Base-by-base conservation (phyloP, 2,329 filamentous ascomycete genomes). In the Aspergillus ochraceus region DNA sequence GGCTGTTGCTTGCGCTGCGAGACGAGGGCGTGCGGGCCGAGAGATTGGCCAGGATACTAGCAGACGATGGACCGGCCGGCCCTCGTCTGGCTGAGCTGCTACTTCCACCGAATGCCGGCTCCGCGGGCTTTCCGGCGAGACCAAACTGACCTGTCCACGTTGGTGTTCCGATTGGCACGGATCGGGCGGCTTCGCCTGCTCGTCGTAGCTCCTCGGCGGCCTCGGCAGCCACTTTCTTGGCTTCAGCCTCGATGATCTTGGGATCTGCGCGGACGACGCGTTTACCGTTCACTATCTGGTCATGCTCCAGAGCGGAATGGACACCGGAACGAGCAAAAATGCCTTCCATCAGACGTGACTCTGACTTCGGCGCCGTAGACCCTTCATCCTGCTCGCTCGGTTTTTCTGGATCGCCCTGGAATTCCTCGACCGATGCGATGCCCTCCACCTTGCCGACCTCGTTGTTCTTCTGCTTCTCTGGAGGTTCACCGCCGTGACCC, bases 111-210 rank as follows among this genome's bases (percentile, higher is more conserved):
- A 76, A 82, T 22, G 76, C 80, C 59, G 75, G 78, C 39, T 79
- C 81, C 26, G 86, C 84, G 1, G 90, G 90, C 39, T 90, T 83
- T 1, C 93, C 94, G 4, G 87, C 88, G 53, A 89, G 84, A 10
- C 94, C 94, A 51, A 90, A 87, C 67, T 90, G 86, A 1, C 95
- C 94, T 0, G 94, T 98, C 94, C 94, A 98, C 0, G 94, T 97
- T 9, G 95, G 91, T 0, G 90, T 92, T 8, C 94, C 94, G 32
- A 92, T 88, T 0, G 91, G 91, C 1, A 94, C 81, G 9, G 81
- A 83, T 11, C 87, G 84, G 2, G 93, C 92, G 30, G 88, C 83
- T 70, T 93, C 86, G 47, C 86, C 88, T 10, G 92, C 88, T 60
- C 86, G 86, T 30, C 88, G 86, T 2, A 98, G 85, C 64, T 91